These are phyloP conservation scores for Centaurea solstitialis DNA, from an alignment of 129 eudicot species.

Conservation along the genomic window DNA sequence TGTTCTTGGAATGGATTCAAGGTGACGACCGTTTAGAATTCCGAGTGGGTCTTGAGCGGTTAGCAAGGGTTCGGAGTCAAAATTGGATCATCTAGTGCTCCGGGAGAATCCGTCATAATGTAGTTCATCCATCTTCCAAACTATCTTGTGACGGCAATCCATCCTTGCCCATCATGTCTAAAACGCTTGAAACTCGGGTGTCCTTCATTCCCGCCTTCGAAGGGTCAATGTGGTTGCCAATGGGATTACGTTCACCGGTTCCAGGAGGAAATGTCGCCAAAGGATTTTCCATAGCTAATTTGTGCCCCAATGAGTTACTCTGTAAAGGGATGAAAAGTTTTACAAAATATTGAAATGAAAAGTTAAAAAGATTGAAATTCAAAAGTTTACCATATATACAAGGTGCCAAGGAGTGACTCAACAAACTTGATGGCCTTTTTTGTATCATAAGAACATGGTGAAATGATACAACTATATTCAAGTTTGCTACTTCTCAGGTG, in stretches of 20 bases:
- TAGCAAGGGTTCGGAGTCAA: slow-evolving; percentile 44
- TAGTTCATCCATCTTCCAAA: slow-evolving; percentile 81
- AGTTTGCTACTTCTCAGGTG: too few species aligned
- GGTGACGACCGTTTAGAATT: slow-evolving; percentile 30
- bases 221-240: slow-evolving; percentile 21
- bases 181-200: slow-evolving; percentile 31
- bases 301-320: slow-evolving; percentile 32
- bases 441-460: too few species aligned
- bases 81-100: slow-evolving; percentile 44
- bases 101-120: slow-evolving; percentile 69
- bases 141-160: slow-evolving; percentile 65
- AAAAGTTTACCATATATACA: too few species aligned
- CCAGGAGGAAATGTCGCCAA: slow-evolving; percentile 19
- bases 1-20: slow-evolving; percentile 23
- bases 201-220: slow-evolving; percentile 27
- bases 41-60: slow-evolving; percentile 32
- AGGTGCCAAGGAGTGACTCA: too few species aligned
- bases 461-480: too few species aligned
- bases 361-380: not conserved
- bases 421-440: too few species aligned
- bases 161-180: slow-evolving; percentile 40
- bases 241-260: slow-evolving; percentile 32
- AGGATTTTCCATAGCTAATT: slow-evolving; percentile 29
- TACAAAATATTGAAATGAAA: not conserved
- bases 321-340: slow-evolving; percentile 23